A percentile compares a stretch with the other conserved stretches of the same genome.
phyloP scores from a whole-genome alignment of 768 basidiomycete genomes.

The Suillus subalutaceus region DNA sequence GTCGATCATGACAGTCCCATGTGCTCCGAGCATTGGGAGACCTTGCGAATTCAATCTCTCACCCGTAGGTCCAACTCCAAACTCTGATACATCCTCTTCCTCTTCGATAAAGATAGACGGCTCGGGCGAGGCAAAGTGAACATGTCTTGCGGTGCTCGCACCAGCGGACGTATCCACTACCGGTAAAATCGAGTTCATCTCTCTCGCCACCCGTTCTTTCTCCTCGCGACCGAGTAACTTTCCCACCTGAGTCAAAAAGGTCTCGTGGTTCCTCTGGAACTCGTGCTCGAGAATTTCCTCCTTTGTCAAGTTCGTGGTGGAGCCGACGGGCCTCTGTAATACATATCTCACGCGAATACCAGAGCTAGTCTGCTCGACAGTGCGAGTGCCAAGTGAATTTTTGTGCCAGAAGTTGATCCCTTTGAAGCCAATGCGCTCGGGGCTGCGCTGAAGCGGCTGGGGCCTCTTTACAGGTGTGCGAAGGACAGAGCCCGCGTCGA shows the following conservation, averaged over 20 bases:
- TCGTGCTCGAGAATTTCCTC: constrained; percentile 12
- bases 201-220: constrained; percentile 18
- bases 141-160: background rate
- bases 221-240: constrained; percentile 8
- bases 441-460: constrained; percentile 31
- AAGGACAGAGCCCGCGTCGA: constrained; percentile 34
- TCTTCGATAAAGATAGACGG: constrained; percentile 19
- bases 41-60: constrained; percentile 23
- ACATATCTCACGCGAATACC: constrained; percentile 19
- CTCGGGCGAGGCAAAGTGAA: constrained; percentile 14
- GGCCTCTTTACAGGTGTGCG: constrained; percentile 31
- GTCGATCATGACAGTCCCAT: constrained; percentile 16
- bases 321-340: constrained; percentile 25
- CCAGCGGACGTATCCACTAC: constrained; percentile 17
- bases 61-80: constrained; percentile 23
- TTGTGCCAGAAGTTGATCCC: constrained; percentile 27
- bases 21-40: constrained; percentile 24
- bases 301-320: constrained; percentile 20
- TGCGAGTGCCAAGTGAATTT: constrained; percentile 14
- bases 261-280: constrained; percentile 3
- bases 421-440: constrained; percentile 31
- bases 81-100: background rate
- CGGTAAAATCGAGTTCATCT: constrained; percentile 10
- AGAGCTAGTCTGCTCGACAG: constrained; percentile 9
- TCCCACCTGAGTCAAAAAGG: constrained; percentile 30